phyloP scores from a whole-genome alignment of 228 moss, liverwort and hornwort genomes.

The Sphagnum fallax region DNA sequence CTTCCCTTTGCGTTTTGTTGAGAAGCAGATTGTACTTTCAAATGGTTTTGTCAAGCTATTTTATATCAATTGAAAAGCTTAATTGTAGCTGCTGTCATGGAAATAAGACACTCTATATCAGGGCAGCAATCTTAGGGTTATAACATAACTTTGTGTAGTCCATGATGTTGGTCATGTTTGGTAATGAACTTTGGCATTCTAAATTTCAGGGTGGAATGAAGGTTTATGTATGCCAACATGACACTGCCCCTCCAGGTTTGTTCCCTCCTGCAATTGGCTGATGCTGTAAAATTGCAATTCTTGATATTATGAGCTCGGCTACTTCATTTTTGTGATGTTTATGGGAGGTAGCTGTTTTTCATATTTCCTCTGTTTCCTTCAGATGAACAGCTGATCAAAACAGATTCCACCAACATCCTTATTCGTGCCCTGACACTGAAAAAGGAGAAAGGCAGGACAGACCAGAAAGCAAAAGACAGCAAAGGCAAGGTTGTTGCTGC shows the following conservation, averaged over 20 bases:
- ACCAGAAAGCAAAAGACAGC: conserved; percentile 49
- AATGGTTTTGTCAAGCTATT: neutral
- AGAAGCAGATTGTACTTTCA: neutral
- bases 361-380: conserved; percentile 1
- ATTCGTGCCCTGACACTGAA: conserved; percentile 58
- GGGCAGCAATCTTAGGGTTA: no score
- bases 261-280: neutral
- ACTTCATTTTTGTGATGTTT: neutral
- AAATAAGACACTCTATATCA: no score
- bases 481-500: conserved; percentile 43
- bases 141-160: no score
- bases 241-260: conserved; percentile 67
- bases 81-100: no score
- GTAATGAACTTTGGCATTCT: neutral
- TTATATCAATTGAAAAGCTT: neutral
- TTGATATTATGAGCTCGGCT: neutral
- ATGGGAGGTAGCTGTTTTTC: neutral
- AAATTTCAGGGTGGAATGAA: conserved; percentile 48
- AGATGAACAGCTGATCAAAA: conserved; percentile 70
- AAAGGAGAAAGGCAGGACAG: conserved; percentile 60
- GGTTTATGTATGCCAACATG: conserved; percentile 58
- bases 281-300: neutral
- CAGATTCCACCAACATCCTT: conserved; percentile 67
- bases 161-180: neutral
- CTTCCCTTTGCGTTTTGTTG: no score